Evolutionary conservation across 108 stramenopile species (phyloP), one percentile per base, ranked within the genome.

Genomic region (Nitzschia sp.): DNA sequence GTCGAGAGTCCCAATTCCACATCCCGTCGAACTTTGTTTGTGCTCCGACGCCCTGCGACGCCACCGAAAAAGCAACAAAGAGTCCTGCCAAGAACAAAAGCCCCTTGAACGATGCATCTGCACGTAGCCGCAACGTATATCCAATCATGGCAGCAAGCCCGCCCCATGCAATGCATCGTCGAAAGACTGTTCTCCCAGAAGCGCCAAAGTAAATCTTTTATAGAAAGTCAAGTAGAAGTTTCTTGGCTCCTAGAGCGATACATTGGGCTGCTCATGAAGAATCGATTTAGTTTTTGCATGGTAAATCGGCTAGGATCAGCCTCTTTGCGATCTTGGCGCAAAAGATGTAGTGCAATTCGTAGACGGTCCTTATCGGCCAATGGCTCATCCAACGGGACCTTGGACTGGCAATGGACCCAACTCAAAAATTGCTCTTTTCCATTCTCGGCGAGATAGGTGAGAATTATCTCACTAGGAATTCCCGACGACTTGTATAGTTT

Each of bases 271-370:
- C 89, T 91, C 86, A 89, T 85, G 69, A 92, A 85, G 48, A 87
- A 92, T 1, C 91, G 74, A 47, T 89, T 85, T 3, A 92, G 57
- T 61, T 92, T 92, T 76, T 89, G 86, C 80, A 89, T 79, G 9
- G 91, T 87, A 3, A 75, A 77, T 61, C 91, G 71, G 28, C 77
- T 89, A 23, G 91, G 88, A 25, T 83, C 77, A 3, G 91, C 91
- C 24, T 54, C 60, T 48, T 83, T 76, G 45, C 91, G 82, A 70
- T 85, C 71, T 61, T 85, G 84, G 13, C 71, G 71, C 2, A 92
- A 75, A 54, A 83, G 64, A 47, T 89, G 82, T 15, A 92, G 71
- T 1, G 64, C 78, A 17, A 87, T 75, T 15, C 88, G 77, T 9
- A 89, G 19, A 13, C 34, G 77, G 35, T 89, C 79, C 65, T 92